Percentiles rank a stretch among this genome's conserved stretches.
These are phyloP conservation scores for Penicillium sp. DNA, from an alignment of 2,329 filamentous ascomycete species.

Conservation along the genomic window DNA sequence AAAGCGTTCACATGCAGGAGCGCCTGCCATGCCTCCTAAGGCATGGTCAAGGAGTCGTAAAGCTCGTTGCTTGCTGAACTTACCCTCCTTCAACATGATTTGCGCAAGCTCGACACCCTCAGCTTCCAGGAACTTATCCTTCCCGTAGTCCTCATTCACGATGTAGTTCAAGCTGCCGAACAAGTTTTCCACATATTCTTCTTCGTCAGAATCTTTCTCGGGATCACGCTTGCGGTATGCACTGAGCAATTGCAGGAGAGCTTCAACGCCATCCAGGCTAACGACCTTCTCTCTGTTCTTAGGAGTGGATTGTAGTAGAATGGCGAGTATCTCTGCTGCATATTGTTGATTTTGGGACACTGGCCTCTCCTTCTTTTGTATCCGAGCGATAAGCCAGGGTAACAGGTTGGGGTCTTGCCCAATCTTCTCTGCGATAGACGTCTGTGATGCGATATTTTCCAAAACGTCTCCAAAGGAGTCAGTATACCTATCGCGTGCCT, in stretches of 20 bases:
- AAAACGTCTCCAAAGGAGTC: too few species aligned
- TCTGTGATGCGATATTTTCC: slow-evolving; percentile 73
- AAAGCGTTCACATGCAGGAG: slow-evolving; percentile 61
- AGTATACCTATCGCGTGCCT: too few species aligned
- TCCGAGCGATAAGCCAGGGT: slow-evolving; percentile 67
- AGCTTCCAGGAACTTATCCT: slow-evolving; percentile 71
- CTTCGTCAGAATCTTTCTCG: slow-evolving; percentile 73
- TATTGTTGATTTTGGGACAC: slow-evolving; percentile 97
- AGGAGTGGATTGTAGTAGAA: slow-evolving; percentile 67
- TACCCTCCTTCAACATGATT: slow-evolving; percentile 84
- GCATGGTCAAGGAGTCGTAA: slow-evolving; percentile 80
- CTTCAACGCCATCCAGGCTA: slow-evolving; percentile 63
- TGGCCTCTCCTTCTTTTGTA: slow-evolving; percentile 61
- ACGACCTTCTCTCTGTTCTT: slow-evolving; percentile 58
- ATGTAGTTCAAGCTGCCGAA: slow-evolving; percentile 80
- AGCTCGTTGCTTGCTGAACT: slow-evolving; percentile 68
- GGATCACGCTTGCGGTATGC: slow-evolving; percentile 81
- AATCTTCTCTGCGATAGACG: slow-evolving; percentile 60
- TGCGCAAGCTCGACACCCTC: slow-evolving; percentile 86
- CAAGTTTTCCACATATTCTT: slow-evolving; percentile 88
- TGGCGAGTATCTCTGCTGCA: slow-evolving; percentile 79
- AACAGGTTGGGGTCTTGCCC: slow-evolving; percentile 60
- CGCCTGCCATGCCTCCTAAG: slow-evolving; percentile 49
- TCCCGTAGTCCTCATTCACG: slow-evolving; percentile 65
- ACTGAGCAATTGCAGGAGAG: slow-evolving; percentile 71